Base-by-base conservation (phyloP, 768 basidiomycete genomes). In the Leccinum variicolor region DNA sequence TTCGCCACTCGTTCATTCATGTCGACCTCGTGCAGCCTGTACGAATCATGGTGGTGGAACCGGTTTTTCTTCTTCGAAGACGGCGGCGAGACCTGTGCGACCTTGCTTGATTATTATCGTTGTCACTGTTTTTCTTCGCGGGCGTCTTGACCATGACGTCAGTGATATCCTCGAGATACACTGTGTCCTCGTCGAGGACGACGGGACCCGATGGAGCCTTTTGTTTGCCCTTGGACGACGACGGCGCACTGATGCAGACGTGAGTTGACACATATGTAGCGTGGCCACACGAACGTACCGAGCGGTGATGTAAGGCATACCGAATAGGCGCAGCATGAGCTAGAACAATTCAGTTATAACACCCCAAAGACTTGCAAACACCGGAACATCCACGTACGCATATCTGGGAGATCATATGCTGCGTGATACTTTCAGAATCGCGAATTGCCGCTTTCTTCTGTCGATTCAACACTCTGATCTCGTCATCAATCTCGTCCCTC, bases 281-380 rank as follows among this genome's bases (percentile, higher is more conserved):
- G 6, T 14, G 14, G 6, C 33, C 33, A 15, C 14, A 5, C 23
- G 23, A 23, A 23, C 23, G 23, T 23, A 23, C 23, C 23, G 97
- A 2, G 97, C 97, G 3, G 95, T 97, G 65, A 98, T 92, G 67
- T 96, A 99, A 2, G 97, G 97, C 54, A 98, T 97, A 11, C 97
- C 97, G 65, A 98, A 98, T n/a, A 96, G 80, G 36, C 92, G 86
- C 17, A 99, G 76, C 83, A 99, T 86, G 51, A 87, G 83, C 94
- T 98, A 21, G 21, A 48, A 39, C 23, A 5, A 52, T 69, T 8
- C 36, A 36, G 17, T 36, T 36, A 36, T 36, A 60, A 47, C 28
- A 50, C 23, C 13, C 28, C 50, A 59, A 51, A 29, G 53, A 34
- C 50, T 48, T 14, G 25, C 23, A 56, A 26, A 52, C 34, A 50